phyloP scores from a whole-genome alignment of 2,329 filamentous ascomycete genomes.

The Penicillium crustosum region DNA sequence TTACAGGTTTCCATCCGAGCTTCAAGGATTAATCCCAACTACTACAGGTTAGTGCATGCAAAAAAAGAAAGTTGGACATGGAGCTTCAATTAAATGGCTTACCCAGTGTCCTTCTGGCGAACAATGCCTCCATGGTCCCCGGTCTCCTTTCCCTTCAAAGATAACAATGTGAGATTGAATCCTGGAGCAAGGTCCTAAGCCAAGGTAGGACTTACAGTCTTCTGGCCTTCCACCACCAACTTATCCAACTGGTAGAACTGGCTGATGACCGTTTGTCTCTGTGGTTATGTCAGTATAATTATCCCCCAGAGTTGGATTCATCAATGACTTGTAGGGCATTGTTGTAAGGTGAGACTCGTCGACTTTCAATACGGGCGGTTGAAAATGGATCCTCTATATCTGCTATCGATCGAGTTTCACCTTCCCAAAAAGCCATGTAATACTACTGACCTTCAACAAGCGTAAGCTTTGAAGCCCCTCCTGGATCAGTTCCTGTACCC shows the following conservation, averaged over 20 bases:
- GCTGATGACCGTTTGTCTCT: constrained; percentile 94
- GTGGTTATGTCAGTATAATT: constrained; percentile 40
- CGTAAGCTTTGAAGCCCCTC: constrained; percentile 84
- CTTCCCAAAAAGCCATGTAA: not conserved
- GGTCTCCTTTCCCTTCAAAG: constrained; percentile 48
- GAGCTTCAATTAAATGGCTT: constrained; percentile 20
- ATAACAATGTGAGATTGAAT: constrained; percentile 7
- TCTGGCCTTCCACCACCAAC: constrained; percentile 86
- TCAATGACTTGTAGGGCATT: not conserved
- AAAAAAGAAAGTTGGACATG: not conserved
- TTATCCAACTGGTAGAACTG: constrained; percentile 91
- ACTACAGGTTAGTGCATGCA: constrained; percentile 4
- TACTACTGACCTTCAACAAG: constrained; percentile 74
- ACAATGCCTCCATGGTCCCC: constrained; percentile 66
- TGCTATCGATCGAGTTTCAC: constrained; percentile 1
- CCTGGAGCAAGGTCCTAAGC: not conserved
- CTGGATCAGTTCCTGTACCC: constrained; percentile 85
- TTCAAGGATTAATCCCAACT: constrained; percentile 32
- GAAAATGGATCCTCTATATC: not conserved
- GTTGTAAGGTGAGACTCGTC: not conserved
- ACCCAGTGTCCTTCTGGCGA: constrained; percentile 79
- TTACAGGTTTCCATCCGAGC: constrained; percentile 8
- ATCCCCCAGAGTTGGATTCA: not conserved
- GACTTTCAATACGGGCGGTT: not conserved
- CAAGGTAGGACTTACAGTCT: constrained; percentile 59